Percentiles rank a stretch among this genome's conserved stretches.
phyloP scores from a whole-genome alignment of 2,329 filamentous ascomycete species.

The Monosporascus ibericus region DNA sequence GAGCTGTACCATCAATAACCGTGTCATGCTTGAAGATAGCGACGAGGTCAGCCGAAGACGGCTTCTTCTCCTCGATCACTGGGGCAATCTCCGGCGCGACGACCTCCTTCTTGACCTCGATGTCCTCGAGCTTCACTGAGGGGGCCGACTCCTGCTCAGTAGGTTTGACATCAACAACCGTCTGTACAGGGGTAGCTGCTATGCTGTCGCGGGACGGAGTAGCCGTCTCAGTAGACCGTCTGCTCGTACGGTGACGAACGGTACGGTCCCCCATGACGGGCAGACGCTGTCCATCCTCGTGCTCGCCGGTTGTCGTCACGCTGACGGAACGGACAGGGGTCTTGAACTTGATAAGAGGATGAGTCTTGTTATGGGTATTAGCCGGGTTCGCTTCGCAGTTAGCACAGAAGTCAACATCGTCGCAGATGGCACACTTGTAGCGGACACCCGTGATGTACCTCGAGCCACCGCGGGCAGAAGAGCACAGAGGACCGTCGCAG shows the following conservation, averaged over 20 bases:
- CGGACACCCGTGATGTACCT: conserved; percentile 80
- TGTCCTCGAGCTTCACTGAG: conserved; percentile 25
- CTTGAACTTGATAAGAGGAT: conserved; percentile 95
- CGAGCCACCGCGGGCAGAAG: conserved; percentile 43
- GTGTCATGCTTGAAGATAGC: conserved; percentile 72
- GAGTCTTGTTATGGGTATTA: conserved; percentile 88
- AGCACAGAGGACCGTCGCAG: conserved; percentile 91
- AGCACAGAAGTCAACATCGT: conserved; percentile 92
- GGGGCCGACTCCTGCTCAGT: conserved; percentile 31
- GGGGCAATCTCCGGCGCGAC: conserved; percentile 7
- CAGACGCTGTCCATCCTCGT: conserved; percentile 58
- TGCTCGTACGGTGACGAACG: conserved; percentile 28
- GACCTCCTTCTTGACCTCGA: conserved; percentile 16
- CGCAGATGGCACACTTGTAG: conserved; percentile 96
- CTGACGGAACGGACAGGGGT: conserved; percentile 83
- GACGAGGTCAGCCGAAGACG: conserved; percentile 26
- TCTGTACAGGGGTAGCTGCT: conserved; percentile 54
- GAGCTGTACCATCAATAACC: conserved; percentile 68
- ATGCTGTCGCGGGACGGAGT: conserved; percentile 43
- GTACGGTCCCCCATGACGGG: conserved; percentile 66
- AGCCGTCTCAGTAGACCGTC: conserved; percentile 46
- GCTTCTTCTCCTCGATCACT: conserved; percentile 17
- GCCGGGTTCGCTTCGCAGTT: conserved; percentile 83
- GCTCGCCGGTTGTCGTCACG: conserved; percentile 78
- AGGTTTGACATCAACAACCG: conserved; percentile 66